phyloP scores from a whole-genome alignment of 306 rosid species.

The Ziziphus jujuba region DNA sequence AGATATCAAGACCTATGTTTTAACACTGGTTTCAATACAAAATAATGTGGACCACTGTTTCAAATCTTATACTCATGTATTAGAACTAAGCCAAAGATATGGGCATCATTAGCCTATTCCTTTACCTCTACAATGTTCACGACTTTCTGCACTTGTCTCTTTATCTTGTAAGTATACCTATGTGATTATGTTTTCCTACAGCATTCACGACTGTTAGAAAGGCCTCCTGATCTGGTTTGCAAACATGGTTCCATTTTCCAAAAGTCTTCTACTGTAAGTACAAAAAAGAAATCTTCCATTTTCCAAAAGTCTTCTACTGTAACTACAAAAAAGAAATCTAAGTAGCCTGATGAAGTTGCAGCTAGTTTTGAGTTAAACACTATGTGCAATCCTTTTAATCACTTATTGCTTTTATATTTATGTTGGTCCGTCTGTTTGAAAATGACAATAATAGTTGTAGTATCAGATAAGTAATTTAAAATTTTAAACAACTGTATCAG shows the following conservation, averaged over 20 bases:
- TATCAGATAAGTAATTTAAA: not conserved
- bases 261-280: constrained; percentile 69
- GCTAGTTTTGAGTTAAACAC: not conserved
- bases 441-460: not conserved
- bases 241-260: constrained; percentile 73
- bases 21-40: constrained; percentile 22
- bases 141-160: not conserved
- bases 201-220: constrained; percentile 79
- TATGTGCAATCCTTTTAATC: too few species aligned
- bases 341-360: not conserved
- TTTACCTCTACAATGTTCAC: not conserved
- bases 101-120: not conserved
- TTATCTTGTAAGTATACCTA: not conserved
- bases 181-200: constrained; percentile 38
- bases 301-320: too few species aligned
- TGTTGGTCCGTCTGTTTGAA: constrained; percentile 9
- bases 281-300: too few species aligned
- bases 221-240: constrained; percentile 80
- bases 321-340: too few species aligned
- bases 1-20: not conserved
- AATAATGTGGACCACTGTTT: not conserved
- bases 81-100: not conserved
- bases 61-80: constrained; percentile 3
- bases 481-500: constrained; percentile 7
- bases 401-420: not conserved